Base-by-base conservation (phyloP, 1,284 basidiomycete genomes). In the Xerocomus minutiporus region DNA sequence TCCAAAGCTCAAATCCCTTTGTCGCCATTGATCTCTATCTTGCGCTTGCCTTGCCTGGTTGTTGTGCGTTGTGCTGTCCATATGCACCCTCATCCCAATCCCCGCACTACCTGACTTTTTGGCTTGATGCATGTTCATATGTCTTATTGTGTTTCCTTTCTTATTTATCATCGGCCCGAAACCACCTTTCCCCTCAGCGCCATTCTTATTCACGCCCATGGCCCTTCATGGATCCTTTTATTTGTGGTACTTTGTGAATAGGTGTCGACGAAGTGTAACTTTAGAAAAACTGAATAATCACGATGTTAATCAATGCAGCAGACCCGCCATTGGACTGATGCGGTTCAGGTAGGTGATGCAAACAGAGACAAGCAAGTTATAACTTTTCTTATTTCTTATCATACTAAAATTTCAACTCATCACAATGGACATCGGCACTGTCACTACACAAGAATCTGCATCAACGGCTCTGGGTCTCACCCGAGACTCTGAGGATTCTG, bases 1-100 rank as follows among this genome's bases (percentile, higher is more conserved):
- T 3, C 73, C 76, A 7, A 71, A 69, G 36, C 58, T 87, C 28
- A 86, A 83, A 62, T 76, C 74, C 2, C 70, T 77, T 35, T 78
- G 79, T 57, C 46, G 49, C 53, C 50, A 54, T 54, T 11, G 61
- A 54, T 60, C 38, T 56, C 36, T 54, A 51, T 52, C 46, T 42
- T 48, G 59, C 54, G 48, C 35, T 56, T 32, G 59, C 40, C 39
- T 51, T 55, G 53, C 52, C 26, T 20, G 50, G 40, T 57, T 20
- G 53, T 54, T 44, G 17, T 53, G 60, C 34, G 47, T 48, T 53
- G 44, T 59, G 55, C 29, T 63, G 39, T 55, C 38, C 38, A 43
- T 45, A 47, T 25, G 41, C 45, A 52, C 31, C 46, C 25, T 41
- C 23, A 54, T 51, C 23, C 48, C 46, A 11, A 43, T 54, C 45